Evolutionary conservation across 2,329 filamentous ascomycete genomes (phyloP).

Genomic region (Phialocephala subalpina): DNA sequence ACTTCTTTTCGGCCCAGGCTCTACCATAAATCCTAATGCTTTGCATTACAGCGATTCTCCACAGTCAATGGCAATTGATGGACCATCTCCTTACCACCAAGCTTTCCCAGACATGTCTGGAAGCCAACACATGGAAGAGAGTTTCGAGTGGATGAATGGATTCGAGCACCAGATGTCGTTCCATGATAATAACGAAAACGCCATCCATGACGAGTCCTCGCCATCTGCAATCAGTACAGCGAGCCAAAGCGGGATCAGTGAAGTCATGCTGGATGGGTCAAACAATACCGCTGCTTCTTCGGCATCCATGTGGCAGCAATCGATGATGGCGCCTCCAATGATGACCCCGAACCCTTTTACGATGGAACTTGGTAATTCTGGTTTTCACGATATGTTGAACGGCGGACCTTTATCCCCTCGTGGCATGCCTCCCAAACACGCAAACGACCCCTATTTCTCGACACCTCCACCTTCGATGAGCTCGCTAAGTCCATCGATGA

Average conservation of each 20-base stretch:
- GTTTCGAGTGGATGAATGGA: slow-evolving; percentile 84
- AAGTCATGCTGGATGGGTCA: slow-evolving; percentile 87
- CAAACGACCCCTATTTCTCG: slow-evolving; percentile 79
- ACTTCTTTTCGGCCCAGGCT: slow-evolving; percentile 73
- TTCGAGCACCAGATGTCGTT: slow-evolving; percentile 82
- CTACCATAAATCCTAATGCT: slow-evolving; percentile 75
- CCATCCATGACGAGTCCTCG: slow-evolving; percentile 84
- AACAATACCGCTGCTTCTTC: slow-evolving; percentile 66
- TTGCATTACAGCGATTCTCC: slow-evolving; percentile 87
- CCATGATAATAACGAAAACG: slow-evolving; percentile 75
- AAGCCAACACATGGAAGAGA: slow-evolving; percentile 73
- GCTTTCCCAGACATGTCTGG: slow-evolving; percentile 65
- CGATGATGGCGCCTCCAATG: slow-evolving; percentile 73
- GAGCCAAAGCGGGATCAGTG: slow-evolving; percentile 90
- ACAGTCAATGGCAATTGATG: slow-evolving; percentile 69
- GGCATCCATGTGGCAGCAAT: slow-evolving; percentile 73
- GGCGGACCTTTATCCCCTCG: slow-evolving; percentile 81
- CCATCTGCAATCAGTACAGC: slow-evolving; percentile 95
- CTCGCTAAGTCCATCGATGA: slow-evolving; percentile 75
- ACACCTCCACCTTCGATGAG: slow-evolving; percentile 78
- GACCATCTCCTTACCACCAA: slow-evolving; percentile 66
- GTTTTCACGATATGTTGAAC: slow-evolving; percentile 80
- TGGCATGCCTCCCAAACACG: slow-evolving; percentile 73
- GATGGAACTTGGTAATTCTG: slow-evolving; percentile 76
- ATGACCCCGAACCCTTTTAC: slow-evolving; percentile 73